A percentile compares a stretch with the other conserved stretches of the same genome.
phyloP scores from a whole-genome alignment of 257 asterid species.

The Misopates orontium region DNA sequence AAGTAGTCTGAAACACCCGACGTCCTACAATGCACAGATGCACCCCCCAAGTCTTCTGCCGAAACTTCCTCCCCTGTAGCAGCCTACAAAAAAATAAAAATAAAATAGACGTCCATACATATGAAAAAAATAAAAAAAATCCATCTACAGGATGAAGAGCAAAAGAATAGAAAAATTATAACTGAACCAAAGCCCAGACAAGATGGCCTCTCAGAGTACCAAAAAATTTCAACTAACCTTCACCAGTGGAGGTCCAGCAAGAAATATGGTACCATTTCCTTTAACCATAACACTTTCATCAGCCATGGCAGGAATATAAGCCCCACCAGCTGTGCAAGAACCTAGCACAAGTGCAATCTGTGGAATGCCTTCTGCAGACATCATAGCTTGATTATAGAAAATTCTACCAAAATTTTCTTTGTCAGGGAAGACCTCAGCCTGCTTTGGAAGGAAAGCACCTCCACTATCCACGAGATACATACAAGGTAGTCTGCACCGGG shows the following conservation, averaged over 20 bases:
- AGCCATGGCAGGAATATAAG: slow-evolving; percentile 99
- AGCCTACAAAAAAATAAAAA: slow-evolving; percentile 62
- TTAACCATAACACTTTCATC: slow-evolving; percentile 99
- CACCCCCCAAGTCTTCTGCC: slow-evolving; percentile 98
- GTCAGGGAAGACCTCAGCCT: slow-evolving; percentile 97
- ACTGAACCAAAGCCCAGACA: background rate
- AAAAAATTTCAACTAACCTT: slow-evolving; percentile 57
- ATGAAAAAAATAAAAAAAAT: slow-evolving; percentile 21
- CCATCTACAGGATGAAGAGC: background rate
- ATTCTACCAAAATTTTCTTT: slow-evolving; percentile 93
- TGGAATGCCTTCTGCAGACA: slow-evolving; percentile 95
- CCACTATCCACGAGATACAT: slow-evolving; percentile 98
- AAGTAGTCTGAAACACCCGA: slow-evolving; percentile 98
- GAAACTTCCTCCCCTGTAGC: slow-evolving; percentile 98
- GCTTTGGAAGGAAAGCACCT: slow-evolving; percentile 98
- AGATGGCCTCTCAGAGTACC: slow-evolving; percentile 2
- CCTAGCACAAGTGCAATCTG: slow-evolving; percentile 94
- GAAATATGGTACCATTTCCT: slow-evolving; percentile 96
- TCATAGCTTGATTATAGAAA: slow-evolving; percentile 87
- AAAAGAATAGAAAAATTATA: background rate
- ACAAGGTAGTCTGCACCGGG: slow-evolving; percentile 83
- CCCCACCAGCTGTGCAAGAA: slow-evolving; percentile 99
- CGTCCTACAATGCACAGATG: slow-evolving; percentile 87
- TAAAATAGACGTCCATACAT: slow-evolving; percentile 21
- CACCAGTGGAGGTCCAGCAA: slow-evolving; percentile 99